Percentiles rank a stretch among this genome's conserved stretches.
Evolutionary conservation across 75 land plant species (phyloP).

Genomic region (Adiantum capillusveneris): DNA sequence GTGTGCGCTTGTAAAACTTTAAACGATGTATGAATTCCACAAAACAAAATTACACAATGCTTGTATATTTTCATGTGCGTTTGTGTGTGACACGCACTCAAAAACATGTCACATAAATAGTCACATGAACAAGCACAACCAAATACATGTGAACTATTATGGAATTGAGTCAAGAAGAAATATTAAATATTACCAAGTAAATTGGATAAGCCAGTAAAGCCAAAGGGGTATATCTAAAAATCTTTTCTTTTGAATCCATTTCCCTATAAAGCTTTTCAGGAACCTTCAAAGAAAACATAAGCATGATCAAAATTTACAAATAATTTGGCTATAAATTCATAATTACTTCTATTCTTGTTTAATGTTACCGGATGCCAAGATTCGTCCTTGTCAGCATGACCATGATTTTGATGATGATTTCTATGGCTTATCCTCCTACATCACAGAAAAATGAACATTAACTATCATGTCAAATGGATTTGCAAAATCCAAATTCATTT

Average conservation of each 20-base stretch:
- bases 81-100: constrained; percentile 32
- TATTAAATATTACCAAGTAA: constrained; percentile 9
- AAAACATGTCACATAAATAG: constrained; percentile 42
- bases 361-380: constrained; percentile 10
- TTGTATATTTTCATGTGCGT: too few species aligned
- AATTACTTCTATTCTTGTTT: not conserved
- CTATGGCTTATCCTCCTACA: constrained; percentile 15
- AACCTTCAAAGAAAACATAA: too few species aligned
- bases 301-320: not conserved
- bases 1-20: too few species aligned
- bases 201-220: constrained; percentile 19
- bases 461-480: not conserved
- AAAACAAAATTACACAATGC: too few species aligned
- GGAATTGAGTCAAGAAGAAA: too few species aligned
- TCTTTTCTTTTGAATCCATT: not conserved
- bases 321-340: not conserved
- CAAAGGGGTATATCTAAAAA: constrained; percentile 11
- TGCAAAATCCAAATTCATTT: too few species aligned
- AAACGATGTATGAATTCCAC: too few species aligned
- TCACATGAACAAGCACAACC: too few species aligned
- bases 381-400: constrained; percentile 15
- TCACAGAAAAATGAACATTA: not conserved
- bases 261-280: constrained; percentile 12
- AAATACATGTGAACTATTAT: too few species aligned
- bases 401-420: constrained; percentile 19